Base-by-base conservation (phyloP, 352 stramenopile genomes). In the Plasmopara viticola region DNA sequence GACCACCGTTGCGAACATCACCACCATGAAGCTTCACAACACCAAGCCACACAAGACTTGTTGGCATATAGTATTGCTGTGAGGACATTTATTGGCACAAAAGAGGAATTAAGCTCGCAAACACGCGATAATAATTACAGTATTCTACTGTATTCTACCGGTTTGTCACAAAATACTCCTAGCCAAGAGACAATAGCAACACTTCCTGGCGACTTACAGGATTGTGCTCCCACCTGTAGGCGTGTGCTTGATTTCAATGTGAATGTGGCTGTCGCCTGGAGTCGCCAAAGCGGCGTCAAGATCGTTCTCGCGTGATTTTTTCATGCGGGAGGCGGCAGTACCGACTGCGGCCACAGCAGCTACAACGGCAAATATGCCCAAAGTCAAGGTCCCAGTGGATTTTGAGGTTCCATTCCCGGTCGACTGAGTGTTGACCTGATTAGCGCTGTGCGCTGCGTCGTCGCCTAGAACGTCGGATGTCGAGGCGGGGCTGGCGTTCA, bases 171-270 rank as follows among this genome's bases (percentile, higher is more conserved):
- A 25, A 3, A 3, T 25, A 25, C 20, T 25, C 20, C 20, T 25
- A 25, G 20, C 20, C 20, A 25, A 25, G 20, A 25, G 20, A 25
- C 20, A 25, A 25, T 25, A 25, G 20, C 20, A 25, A 25, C 20
- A 25, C 20, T 25, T 25, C 20, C 20, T 25, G 20, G 20, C 20
- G 20, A 25, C 64, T 69, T 67, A 72, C 45, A 74, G 62, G 33
- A 74, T 72, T 38, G 66, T 74, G 59, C 62, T 74, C 44, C 66
- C 62, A 30, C 56, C 63, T n/a, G 62, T 63, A 38, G 66, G 66
- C 31, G 66, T 74, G 40, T 48, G 59, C 56, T 64, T 72, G 42
- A 74, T 68, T 52, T 74, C 66, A 44, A 74, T 62, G 44, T 71
- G 63, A 20, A 71, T 71, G 39, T 65, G 58, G 42, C 48, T 56